These are phyloP conservation scores for Lodderomyces parapsilosis DNA, from an alignment of 1,139 yeast genomes.

Conservation along the genomic window DNA sequence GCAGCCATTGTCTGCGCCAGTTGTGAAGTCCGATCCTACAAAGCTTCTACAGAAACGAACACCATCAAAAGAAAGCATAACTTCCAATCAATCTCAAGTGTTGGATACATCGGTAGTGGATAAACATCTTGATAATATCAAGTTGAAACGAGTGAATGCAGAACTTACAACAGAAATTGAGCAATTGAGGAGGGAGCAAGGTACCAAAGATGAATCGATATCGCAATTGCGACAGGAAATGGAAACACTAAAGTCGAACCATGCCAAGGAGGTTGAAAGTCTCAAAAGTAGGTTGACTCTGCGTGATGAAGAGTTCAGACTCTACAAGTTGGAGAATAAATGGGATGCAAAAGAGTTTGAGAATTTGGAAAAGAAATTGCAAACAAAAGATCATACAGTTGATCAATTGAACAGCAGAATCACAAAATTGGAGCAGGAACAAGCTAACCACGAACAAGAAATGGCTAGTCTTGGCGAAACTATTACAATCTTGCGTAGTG, in stretches of 20 bases:
- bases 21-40: slow-evolving; percentile 20
- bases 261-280: slow-evolving; percentile 8
- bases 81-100: slow-evolving; percentile 18
- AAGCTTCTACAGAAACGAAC: slow-evolving; percentile 20
- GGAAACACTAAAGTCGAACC: slow-evolving; percentile 9
- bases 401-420: background rate
- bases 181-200: slow-evolving; percentile 14
- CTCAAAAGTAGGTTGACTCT: slow-evolving; percentile 5
- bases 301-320: slow-evolving; percentile 12
- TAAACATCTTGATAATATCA: slow-evolving; percentile 44
- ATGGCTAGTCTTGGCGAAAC: slow-evolving; percentile 20
- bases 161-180: slow-evolving; percentile 17
- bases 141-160: slow-evolving; percentile 32
- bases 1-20: slow-evolving; percentile 7
- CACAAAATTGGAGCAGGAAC: background rate
- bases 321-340: slow-evolving; percentile 15
- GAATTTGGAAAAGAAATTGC: slow-evolving; percentile 20
- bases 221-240: slow-evolving; percentile 9
- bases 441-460: slow-evolving; percentile 15
- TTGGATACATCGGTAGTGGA: slow-evolving; percentile 42
- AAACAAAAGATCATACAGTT: slow-evolving; percentile 25
- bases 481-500: slow-evolving; percentile 23
- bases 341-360: slow-evolving; percentile 30
- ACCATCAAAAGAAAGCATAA: slow-evolving; percentile 9
- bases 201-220: slow-evolving; percentile 10